Conservation (phyloP, 2,329 filamentous ascomycete species). For the Mollisia scopiformis region DNA sequence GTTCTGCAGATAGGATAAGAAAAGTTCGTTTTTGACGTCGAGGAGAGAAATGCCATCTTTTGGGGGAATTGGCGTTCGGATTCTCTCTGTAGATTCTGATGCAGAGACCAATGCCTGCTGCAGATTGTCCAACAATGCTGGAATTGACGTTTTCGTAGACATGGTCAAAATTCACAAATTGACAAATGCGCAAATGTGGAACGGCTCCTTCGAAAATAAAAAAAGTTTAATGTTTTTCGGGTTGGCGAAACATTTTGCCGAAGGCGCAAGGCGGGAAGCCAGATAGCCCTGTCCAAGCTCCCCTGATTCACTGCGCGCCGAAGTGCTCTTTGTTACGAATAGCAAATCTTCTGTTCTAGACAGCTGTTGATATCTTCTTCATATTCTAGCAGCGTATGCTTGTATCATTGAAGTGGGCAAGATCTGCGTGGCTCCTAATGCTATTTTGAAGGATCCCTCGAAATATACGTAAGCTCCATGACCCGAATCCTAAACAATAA, state of each 20-base stretch:
- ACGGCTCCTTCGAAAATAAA: background rate
- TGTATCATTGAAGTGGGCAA: constrained; percentile 6
- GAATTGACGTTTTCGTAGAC: constrained; percentile 53
- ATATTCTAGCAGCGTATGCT: constrained; percentile 7
- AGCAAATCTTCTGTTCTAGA: background rate
- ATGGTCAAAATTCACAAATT: constrained; percentile 40
- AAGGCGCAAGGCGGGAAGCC: constrained; percentile 4
- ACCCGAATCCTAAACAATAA: constrained; percentile 8
- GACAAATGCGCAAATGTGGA: background rate
- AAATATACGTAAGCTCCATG: constrained; percentile 26
- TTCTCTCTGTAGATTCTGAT: constrained; percentile 66
- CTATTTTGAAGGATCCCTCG: constrained; percentile 6
- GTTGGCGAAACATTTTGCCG: constrained; percentile 9
- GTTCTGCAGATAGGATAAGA: constrained; percentile 94
- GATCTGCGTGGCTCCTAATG: constrained; percentile 9
- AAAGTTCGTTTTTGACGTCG: constrained; percentile 95
- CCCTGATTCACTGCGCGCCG: constrained; percentile 1
- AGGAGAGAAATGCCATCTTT: constrained; percentile 90
- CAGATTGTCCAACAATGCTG: constrained; percentile 55
- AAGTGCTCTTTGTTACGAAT: background rate
- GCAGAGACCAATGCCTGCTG: constrained; percentile 61
- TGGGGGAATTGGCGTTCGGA: constrained; percentile 69
- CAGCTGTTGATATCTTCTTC: background rate
- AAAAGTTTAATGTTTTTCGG: constrained; percentile 11
- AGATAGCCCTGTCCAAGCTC: constrained; percentile 13